These are phyloP conservation scores for Phytopythium sindhum DNA, from an alignment of 352 stramenopile genomes.

Conservation along the genomic window DNA sequence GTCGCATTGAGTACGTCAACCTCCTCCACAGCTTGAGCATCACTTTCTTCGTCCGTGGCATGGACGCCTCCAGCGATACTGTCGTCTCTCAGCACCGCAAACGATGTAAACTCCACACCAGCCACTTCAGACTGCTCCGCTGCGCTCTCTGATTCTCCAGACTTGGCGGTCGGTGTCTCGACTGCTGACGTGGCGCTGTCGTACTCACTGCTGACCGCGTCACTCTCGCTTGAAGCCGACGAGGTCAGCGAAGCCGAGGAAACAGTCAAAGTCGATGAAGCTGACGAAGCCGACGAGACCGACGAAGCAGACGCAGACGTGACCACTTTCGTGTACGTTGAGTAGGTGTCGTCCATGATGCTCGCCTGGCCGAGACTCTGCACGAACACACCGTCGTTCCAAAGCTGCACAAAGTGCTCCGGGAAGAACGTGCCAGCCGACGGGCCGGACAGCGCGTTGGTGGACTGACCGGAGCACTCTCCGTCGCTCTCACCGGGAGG, in stretches of 20 bases:
- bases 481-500: conserved; percentile 46
- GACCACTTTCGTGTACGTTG: not conserved
- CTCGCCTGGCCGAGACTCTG: conserved; percentile 18
- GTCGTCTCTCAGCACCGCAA: not conserved
- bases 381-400: conserved; percentile 50
- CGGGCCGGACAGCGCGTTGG: conserved; percentile 32
- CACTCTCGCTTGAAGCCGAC: not conserved
- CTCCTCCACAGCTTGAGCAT: not conserved
- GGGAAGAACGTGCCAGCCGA: conserved; percentile 45
- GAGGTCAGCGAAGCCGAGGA: too few relatives aligned
- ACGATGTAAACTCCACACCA: not conserved
- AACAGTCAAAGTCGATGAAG: not conserved
- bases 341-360: conserved; percentile 5
- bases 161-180: not conserved
- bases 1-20: not conserved
- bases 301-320: too few relatives aligned
- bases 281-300: not conserved
- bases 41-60: not conserved
- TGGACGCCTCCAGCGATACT: not conserved
- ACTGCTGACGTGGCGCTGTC: not conserved
- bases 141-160: not conserved
- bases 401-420: conserved; percentile 47
- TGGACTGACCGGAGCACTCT: conserved; percentile 23
- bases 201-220: not conserved
- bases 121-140: not conserved